Evolutionary conservation across 441 rosid species (phyloP).

Genomic region (Populus hybrid): DNA sequence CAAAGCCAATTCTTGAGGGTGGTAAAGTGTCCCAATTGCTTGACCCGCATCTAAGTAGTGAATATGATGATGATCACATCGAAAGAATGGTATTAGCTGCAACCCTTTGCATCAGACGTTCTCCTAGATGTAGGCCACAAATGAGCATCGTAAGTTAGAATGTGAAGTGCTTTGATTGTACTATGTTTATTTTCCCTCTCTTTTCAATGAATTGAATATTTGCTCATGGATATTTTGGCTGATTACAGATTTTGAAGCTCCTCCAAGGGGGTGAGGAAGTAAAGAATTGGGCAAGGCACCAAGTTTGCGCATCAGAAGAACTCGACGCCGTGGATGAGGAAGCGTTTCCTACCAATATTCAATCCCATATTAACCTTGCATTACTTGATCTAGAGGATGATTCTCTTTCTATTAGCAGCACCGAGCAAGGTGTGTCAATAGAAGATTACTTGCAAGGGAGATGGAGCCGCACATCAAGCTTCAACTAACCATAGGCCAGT

Average conservation of each 20-base stretch:
- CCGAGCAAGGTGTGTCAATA: constrained; percentile 46
- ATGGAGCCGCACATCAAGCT: constrained; percentile 80
- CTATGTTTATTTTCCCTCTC: not conserved
- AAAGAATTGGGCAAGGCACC: constrained; percentile 61
- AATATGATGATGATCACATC: constrained; percentile 38
- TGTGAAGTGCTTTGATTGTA: not conserved
- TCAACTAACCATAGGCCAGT: constrained; percentile 31
- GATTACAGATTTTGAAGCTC: constrained; percentile 67
- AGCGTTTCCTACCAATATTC: constrained; percentile 49
- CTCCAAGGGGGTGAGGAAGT: constrained; percentile 76
- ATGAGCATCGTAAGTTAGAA: constrained; percentile 52
- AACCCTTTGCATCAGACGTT: constrained; percentile 67
- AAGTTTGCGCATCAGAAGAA: constrained; percentile 48
- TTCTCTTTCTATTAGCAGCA: constrained; percentile 54
- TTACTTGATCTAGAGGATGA: constrained; percentile 77
- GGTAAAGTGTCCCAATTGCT: constrained; percentile 63
- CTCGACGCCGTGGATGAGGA: constrained; percentile 37
- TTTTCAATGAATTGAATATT: not conserved
- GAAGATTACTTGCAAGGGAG: constrained; percentile 77
- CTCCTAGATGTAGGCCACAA: constrained; percentile 62
- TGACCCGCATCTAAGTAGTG: constrained; percentile 52
- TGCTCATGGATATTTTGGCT: not conserved
- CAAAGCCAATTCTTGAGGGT: constrained; percentile 69
- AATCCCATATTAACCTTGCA: constrained; percentile 80
- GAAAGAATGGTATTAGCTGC: constrained; percentile 85